Base-by-base conservation (phyloP, 768 basidiomycete genomes). In the Tricholoma sp. region DNA sequence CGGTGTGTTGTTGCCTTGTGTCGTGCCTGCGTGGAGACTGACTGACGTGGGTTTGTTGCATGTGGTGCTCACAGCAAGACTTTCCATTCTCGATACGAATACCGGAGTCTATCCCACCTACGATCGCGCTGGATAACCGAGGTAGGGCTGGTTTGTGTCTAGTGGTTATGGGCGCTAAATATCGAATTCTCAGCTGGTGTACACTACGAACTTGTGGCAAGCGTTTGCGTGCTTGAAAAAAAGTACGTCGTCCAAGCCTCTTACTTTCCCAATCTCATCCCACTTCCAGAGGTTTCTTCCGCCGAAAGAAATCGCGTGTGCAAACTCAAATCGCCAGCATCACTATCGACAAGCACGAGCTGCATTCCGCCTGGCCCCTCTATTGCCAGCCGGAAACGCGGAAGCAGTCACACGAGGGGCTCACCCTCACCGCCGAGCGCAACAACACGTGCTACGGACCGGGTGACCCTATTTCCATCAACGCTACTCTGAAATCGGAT, bases 281-380 rank as follows among this genome's bases (percentile, higher is more conserved):
- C 34, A 50, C 32, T 33, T 8, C n/a, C 66, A 91, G 91, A 66
- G 85, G 91, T 6, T 85, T 95, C 67, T 80, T 96, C 55, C 90
- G 91, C 34, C 85, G 88, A 59, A 85, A 88, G 62, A 88, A 90
- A 64, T 81, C 87, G 1, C 76, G 81, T 18, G 80, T 90, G 42
- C 71, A 83, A 31, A 82, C 85, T n/a, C 81, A 85, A 11, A 77
- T 82, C 17, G 82, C 89, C 33, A 74, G 80, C 11, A 86, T 97
- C 45, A 82, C 86, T 59, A 91, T 97, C 63, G 89, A 92, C 76
- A 97, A 96, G 70, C 94, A 96, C 65, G 94, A 96, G 61, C 75
- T 95, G 6, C 94, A 96, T 65, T 89, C 93, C 4, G 87, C 91
- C 1, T 97, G 94, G 94, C 94, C 94, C 2, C 80, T 95, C 31